Evolutionary conservation across 345 rosid species (phyloP).

Genomic region (Excoecaria cochinchinensis): DNA sequence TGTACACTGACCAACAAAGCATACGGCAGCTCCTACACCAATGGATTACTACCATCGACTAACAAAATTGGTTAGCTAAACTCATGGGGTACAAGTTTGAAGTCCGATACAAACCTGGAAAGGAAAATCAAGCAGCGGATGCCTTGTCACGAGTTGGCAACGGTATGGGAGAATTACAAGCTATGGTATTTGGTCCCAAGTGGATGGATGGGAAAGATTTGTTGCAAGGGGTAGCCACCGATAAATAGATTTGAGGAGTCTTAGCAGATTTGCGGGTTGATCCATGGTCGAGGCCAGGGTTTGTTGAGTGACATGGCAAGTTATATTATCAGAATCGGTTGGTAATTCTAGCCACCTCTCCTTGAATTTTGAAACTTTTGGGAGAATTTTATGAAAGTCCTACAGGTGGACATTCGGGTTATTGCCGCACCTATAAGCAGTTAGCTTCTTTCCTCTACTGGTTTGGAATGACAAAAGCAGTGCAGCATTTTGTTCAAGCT

Average conservation of each 20-base stretch:
- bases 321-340: too few species aligned
- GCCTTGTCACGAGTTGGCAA: background rate
- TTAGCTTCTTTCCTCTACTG: background rate
- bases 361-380: background rate
- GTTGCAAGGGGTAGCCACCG: background rate
- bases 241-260: too few species aligned
- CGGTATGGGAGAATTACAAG: background rate
- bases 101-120: background rate
- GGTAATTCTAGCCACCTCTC: background rate
- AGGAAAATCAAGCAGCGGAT: background rate
- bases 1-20: background rate
- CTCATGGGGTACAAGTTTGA: background rate
- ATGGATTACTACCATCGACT: background rate
- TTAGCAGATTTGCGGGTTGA: too few species aligned
- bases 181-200: background rate
- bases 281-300: background rate
- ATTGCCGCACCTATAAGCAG: background rate
- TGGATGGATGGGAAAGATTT: background rate
- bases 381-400: background rate
- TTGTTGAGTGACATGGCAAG: background rate
- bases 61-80: background rate
- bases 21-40: background rate
- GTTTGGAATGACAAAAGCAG: background rate
- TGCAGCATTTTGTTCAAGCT: background rate
- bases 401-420: background rate